Evolutionary conservation across 345 rosid species (phyloP).

Genomic region (Ricinus communis): DNA sequence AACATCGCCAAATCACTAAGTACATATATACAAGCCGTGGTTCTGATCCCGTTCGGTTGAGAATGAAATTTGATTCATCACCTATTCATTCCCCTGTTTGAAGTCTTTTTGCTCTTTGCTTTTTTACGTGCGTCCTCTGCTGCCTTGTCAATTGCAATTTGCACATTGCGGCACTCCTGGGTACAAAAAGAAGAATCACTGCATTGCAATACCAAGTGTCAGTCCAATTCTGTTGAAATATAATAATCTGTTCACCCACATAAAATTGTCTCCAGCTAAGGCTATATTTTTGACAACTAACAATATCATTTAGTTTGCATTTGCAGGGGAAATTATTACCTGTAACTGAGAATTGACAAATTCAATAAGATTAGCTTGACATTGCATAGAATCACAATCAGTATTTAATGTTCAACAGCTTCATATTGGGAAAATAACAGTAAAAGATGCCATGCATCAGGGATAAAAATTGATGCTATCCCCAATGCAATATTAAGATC

Average conservation of each 20-base stretch:
- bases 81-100: conserved; percentile 4
- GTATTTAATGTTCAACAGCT: not conserved
- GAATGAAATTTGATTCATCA: conserved; percentile 7
- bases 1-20: not conserved
- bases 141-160: conserved; percentile 19
- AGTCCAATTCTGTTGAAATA: not conserved
- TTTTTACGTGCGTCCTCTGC: conserved; percentile 16
- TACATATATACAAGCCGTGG: not conserved
- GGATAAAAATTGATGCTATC: not conserved
- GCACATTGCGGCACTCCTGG: conserved; percentile 30
- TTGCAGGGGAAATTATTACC: not conserved
- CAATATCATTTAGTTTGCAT: not conserved
- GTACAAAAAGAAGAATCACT: conserved; percentile 39
- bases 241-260: not conserved
- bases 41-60: not conserved
- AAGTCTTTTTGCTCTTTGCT: conserved; percentile 2
- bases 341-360: not conserved
- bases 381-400: not conserved
- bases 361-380: not conserved
- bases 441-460: not conserved
- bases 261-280: not conserved
- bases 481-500: not conserved
- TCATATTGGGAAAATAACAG: not conserved
- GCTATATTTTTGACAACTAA: not conserved
- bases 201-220: conserved; percentile 15